Evolutionary conservation across 169 alveolate species (phyloP), one percentile per base, ranked within the genome.

Genomic region (Plasmodium cynomolgi): DNA sequence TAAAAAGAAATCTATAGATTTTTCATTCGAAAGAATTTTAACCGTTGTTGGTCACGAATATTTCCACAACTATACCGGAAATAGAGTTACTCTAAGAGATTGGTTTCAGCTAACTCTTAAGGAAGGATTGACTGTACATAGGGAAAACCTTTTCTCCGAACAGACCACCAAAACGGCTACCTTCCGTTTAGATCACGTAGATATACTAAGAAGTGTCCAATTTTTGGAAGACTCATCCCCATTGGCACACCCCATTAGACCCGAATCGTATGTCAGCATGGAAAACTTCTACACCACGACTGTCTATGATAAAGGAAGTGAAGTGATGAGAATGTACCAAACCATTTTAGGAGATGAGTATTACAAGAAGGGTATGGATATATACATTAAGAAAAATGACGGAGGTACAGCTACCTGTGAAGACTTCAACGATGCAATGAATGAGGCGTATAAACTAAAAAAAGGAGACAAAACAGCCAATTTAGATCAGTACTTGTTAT

Each of bases 21-120:
- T 93, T 68, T 97, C 98, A 68, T 98, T 93, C 94, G 97, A 96
- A 86, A 94, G 98, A 31, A 97, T 98, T 50, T 93, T 97, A 95
- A 95, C 97, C 1, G 98, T 97, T 29, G 98, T 98, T 44, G 99
- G 98, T 8, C 99, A 98, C 95, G 99, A 98, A 94, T 97, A 97
- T 96, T 98, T 98, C 96, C 99, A 98, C 97, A 98, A 98, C 96
- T 98, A 98, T 97, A 98, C 99, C 0, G 99, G 99, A 68, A 97
- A 98, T 86, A 97, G 99, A 56, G 99, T 98, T 54, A 98, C 99
- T 1, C 95, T 98, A 91, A 96, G 99, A 71, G 98, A 97, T 83
- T 98, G 99, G 99, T 98, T 98, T 96, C 99, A 98, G 92, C 95
- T 98, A 58, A 98, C 99, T 1, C 91, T 98, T 91, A 98, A 98